phyloP scores from a whole-genome alignment of 257 asterid genomes.

The Capsicum pubescens region DNA sequence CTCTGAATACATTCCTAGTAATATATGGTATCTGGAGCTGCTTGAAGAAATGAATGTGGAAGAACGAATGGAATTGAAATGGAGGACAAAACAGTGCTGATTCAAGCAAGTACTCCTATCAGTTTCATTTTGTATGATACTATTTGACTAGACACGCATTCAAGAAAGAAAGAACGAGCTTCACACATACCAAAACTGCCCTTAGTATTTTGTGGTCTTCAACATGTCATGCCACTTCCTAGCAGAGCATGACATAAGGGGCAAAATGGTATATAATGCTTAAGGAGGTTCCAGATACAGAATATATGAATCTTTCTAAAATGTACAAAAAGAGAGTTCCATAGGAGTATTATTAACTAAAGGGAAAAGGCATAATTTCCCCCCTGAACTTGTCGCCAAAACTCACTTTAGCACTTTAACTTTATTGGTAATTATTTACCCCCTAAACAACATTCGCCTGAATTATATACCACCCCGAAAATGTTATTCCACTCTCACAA shows the following conservation, averaged over 20 bases:
- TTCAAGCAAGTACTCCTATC: constrained; percentile 21
- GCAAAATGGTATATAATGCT: neutral
- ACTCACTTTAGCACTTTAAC: too few relatives aligned
- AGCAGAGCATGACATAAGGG: neutral
- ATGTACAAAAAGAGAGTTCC: constrained; percentile 5
- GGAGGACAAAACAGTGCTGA: neutral
- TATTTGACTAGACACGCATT: neutral
- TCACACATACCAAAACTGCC: neutral
- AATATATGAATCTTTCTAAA: neutral
- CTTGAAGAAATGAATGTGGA: neutral
- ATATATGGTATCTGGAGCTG: constrained; percentile 9
- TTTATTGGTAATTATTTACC: too few relatives aligned
- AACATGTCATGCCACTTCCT: constrained; percentile 6
- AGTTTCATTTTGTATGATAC: neutral
- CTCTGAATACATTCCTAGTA: neutral
- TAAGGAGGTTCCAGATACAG: neutral
- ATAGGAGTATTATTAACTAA: constrained; percentile 3
- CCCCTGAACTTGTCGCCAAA: too few relatives aligned
- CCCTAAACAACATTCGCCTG: too few relatives aligned
- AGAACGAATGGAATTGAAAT: neutral
- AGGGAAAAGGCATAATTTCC: too few relatives aligned
- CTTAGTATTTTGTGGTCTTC: neutral
- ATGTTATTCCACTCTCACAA: too few relatives aligned
- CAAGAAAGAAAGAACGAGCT: neutral
- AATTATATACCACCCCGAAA: too few relatives aligned